A percentile compares a stretch with the other conserved stretches of the same genome.
Evolutionary conservation across 2,329 filamentous ascomycete species (phyloP).

Genomic region (Fusarium citri): DNA sequence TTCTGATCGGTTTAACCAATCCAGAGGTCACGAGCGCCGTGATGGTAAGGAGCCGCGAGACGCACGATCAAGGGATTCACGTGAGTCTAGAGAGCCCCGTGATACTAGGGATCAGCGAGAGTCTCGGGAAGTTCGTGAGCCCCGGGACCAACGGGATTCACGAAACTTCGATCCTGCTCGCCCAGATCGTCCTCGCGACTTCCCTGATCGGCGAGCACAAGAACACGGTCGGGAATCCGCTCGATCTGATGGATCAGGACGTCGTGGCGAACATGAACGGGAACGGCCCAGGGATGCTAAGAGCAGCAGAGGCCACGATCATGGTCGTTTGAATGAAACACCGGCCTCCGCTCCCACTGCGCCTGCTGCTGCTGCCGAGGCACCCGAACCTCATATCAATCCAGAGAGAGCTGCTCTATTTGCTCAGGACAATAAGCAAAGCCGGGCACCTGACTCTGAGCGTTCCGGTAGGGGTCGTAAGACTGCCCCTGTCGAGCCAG

Average conservation of each 20-base stretch:
- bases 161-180: conserved; percentile 57
- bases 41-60: conserved; percentile 54
- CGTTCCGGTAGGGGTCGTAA: conserved; percentile 46
- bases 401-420: conserved; percentile 66
- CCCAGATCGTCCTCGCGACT: conserved; percentile 57
- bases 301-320: conserved; percentile 45
- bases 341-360: conserved; percentile 45
- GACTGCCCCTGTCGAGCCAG: conserved; percentile 45
- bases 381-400: conserved; percentile 63
- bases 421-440: conserved; percentile 50
- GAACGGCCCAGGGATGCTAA: conserved; percentile 53
- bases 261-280: conserved; percentile 57
- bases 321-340: conserved; percentile 46
- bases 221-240: conserved; percentile 50
- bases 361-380: conserved; percentile 40
- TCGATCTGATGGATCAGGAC: conserved; percentile 50
- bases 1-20: conserved; percentile 59
- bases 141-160: conserved; percentile 51
- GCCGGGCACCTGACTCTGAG: conserved; percentile 48
- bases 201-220: conserved; percentile 56
- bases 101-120: conserved; percentile 51
- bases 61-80: conserved; percentile 49
- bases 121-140: conserved; percentile 54
- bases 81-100: conserved; percentile 45
- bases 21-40: conserved; percentile 55